Base-by-base conservation (phyloP, 1,284 basidiomycete genomes). In the Trametes sp. region DNA sequence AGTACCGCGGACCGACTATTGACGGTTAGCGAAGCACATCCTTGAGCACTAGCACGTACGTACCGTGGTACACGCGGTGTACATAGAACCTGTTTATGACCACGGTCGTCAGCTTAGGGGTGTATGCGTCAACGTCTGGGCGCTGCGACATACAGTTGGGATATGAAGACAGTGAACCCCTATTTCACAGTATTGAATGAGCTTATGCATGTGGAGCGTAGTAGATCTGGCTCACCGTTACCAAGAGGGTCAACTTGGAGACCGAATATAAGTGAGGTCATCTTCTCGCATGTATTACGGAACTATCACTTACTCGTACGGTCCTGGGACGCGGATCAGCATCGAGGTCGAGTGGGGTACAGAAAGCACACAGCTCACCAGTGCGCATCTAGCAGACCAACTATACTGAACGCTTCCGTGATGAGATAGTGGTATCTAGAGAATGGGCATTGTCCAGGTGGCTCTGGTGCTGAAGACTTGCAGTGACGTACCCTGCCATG, bases 351-450 rank as follows among this genome's bases (percentile, higher is more conserved):
- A 14, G 1, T 28, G 24, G 42, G 23, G 16, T 23, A 26, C 4
- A n/a, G 21, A 19, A 21, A 6, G 41, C 13, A 2, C 31, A 16
- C 10, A 19, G 29, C 45, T 48, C 16, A 57, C 55, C 55, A 57
- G 26, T 57, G 45, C 14, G 16, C 21, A 10, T 38, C 13, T 8
- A 49, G 35, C 0, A 33, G 10, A 9, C 35, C 46, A 0, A 36
- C 26, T 13, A 57, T 10, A 29, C 49, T 41, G 50, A 57, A 63
- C 3, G 26, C 38, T n/a, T 52, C 46, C 4, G 33, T 38, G 49
- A 64, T 36, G 3, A 57, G 36, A 9, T 64, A 64, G 11, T 53
- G 54, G 19, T 60, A 63, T 35, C 50, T 54, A 3, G 4, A 41
- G 23, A 11, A 1, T 14, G 19, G 6, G 6, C 7, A n/a, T n/a